Conservation (phyloP, 2,329 filamentous ascomycete genomes). For the Ophidiomyces ophidiicola region DNA sequence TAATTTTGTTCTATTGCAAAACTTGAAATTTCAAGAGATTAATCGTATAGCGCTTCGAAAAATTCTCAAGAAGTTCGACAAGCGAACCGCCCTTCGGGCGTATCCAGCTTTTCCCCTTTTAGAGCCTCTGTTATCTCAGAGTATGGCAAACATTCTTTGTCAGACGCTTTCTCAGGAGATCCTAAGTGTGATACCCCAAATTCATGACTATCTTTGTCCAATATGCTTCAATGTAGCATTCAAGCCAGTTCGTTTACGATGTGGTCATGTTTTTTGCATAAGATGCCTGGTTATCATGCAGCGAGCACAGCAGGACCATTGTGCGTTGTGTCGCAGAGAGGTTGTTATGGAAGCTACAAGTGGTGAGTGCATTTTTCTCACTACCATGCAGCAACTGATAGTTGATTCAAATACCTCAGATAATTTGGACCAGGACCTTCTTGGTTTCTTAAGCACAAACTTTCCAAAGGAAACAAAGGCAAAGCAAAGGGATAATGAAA, state of each 20-base stretch:
- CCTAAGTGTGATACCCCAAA: slow-evolving; percentile 60
- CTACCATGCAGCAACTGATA: not conserved
- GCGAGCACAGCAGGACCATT: slow-evolving; percentile 52
- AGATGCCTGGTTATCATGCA: slow-evolving; percentile 72
- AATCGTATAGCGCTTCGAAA: slow-evolving; percentile 67
- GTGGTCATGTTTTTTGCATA: slow-evolving; percentile 71
- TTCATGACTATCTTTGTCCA: slow-evolving; percentile 75
- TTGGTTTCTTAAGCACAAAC: slow-evolving; percentile 59
- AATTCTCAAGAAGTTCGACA: slow-evolving; percentile 87
- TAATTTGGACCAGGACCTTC: slow-evolving; percentile 57
- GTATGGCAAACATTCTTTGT: slow-evolving; percentile 63
- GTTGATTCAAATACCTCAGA: slow-evolving; percentile 31
- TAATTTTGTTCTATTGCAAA: slow-evolving; percentile 64
- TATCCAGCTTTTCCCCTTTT: slow-evolving; percentile 49
- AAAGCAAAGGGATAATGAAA: slow-evolving; percentile 60
- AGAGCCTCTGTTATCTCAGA: slow-evolving; percentile 50
- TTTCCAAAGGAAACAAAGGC: slow-evolving; percentile 60
- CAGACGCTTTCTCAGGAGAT: slow-evolving; percentile 61
- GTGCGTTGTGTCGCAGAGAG: slow-evolving; percentile 62
- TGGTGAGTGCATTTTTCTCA: slow-evolving; percentile 33
- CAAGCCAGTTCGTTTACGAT: slow-evolving; percentile 64
- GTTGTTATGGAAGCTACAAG: slow-evolving; percentile 59
- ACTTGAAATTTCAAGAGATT: slow-evolving; percentile 72
- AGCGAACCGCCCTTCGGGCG: slow-evolving; percentile 62
- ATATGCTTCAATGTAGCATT: slow-evolving; percentile 70